These are phyloP conservation scores for Rhizophora mangle DNA, from an alignment of 345 rosid species.

Conservation along the genomic window DNA sequence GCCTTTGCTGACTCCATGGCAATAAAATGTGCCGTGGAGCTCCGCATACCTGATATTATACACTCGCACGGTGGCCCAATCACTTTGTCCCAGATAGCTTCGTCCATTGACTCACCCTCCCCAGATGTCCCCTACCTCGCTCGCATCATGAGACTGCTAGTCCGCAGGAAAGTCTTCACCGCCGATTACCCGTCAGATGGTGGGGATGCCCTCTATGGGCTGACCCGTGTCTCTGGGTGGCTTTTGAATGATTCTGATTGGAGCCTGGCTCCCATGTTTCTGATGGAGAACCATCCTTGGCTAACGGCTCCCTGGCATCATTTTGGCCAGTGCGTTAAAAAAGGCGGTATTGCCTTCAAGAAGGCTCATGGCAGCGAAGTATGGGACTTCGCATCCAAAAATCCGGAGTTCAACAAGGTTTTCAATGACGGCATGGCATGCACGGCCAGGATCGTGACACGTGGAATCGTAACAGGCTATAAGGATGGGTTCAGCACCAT, in stretches of 20 bases:
- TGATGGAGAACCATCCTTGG: constrained; percentile 27
- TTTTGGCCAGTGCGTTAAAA: constrained; percentile 29
- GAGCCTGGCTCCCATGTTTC: constrained; percentile 28
- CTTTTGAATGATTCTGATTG: constrained; percentile 18
- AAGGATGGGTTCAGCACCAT: constrained; percentile 22
- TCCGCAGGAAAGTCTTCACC: constrained; percentile 20
- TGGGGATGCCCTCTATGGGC: constrained; percentile 26
- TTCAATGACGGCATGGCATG: constrained; percentile 32
- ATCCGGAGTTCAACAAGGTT: constrained; percentile 20
- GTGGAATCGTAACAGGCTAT: constrained; percentile 17
- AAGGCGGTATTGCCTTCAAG: constrained; percentile 36
- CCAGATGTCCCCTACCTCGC: constrained; percentile 9
- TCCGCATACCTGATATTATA: constrained; percentile 27
- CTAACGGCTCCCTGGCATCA: constrained; percentile 24
- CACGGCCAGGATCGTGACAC: constrained; percentile 18
- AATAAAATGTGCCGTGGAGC: constrained; percentile 24
- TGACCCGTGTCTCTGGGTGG: constrained; percentile 34
- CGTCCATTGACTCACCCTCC: constrained; percentile 14
- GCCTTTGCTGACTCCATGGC: constrained; percentile 26
- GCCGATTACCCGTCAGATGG: constrained; percentile 10
- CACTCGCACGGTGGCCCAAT: constrained; percentile 15
- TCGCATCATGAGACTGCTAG: constrained; percentile 31
- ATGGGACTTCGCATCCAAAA: constrained; percentile 23
- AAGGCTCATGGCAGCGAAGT: constrained; percentile 31
- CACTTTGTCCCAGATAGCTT: constrained; percentile 27